Base-by-base conservation (phyloP, 106 monocot species). In the Xerophyta viscosa region DNA sequence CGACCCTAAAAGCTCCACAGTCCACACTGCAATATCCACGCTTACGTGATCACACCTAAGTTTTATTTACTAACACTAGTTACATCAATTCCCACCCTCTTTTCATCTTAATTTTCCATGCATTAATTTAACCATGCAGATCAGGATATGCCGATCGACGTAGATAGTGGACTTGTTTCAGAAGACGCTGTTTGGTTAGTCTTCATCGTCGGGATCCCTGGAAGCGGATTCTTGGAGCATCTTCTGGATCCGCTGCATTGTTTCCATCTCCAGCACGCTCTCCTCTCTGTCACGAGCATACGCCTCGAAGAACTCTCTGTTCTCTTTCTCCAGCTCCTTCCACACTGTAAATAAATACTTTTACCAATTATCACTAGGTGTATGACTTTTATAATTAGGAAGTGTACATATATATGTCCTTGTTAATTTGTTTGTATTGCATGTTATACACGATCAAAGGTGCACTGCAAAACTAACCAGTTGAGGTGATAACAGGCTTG, bases 261-360 rank as follows among this genome's bases (percentile, higher is more conserved):
- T 42, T 57, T 77, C 77, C 64, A 20, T 50, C 54, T 60, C 74
- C 12, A 41, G 13, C 1, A 25, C 56, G 11, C 73, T 52, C 63
- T 83, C 80, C 57, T 55, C 73, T 27, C 79, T 59, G 15, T 75
- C 65, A 29, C 52, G 53, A 28, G 30, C 50, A 58, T 92, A 92
- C 5, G 57, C 41, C 20, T 67, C 74, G 27, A 92, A 92, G 76
- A 92, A 92, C 45, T 79, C 92, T 62, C 24, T 68, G 71, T 92
- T 92, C 73, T 83, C 92, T 73, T 83, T 87, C 70, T 87, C 87
- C 55, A 92, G 52, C 67, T 87, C 92, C 58, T 43, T 77, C 92
- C 92, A 92, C 7, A 87, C 92, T 80, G 44, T 4, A 8, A 20
- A n/a, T n/a, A n/a, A n/a, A n/a, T n/a, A n/a, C n/a, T n/a, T n/a